Evolutionary conservation across 2,329 filamentous ascomycete genomes (phyloP), one percentile per base, ranked within the genome.

Genomic region (Capronia coronata): DNA sequence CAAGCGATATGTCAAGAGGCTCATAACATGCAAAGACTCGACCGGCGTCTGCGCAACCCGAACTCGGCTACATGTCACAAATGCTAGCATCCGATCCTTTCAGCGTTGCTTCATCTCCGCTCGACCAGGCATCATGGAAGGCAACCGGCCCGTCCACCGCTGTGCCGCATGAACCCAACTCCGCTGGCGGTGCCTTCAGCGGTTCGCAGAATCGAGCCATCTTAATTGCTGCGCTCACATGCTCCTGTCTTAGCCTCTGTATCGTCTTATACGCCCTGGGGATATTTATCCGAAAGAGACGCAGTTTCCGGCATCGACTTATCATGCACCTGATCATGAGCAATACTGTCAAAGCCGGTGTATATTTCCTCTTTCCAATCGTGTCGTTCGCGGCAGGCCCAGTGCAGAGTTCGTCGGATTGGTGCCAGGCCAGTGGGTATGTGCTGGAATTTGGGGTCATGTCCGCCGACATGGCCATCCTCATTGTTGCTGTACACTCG

Each of bases 311-410:
- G 39, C 84, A 89, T 64, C 80, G 83, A 55, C 74, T 91, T 47
- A 83, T 91, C 49, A 80, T 90, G 74, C 67, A 88, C 32, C 71
- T 90, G 11, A 81, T 91, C 40, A 75, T 81, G 53, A 84, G 83
- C 58, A 84, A 89, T 65, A 76, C 86, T 62, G 77, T 83, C 66
- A 86, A 86, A 64, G 77, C 81, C 2, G 62, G 80, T 2, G 87
- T 81, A 77, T 80, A 84, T 54, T 73, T 87, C 54, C 65, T 86
- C 35, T 83, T 82, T 57, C 77, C 84, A 0, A 68, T 79, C 1
- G 75, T 80, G 16, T 76, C 77, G 16, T 74, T 88, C 27, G 63
- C 66, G 1, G 64, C 65, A 3, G 78, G 79, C 2, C 70, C 67
- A 0, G 68, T 85, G 46, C 48, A 59, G 8, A 78, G 75, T 21